A percentile compares a stretch with the other conserved stretches of the same genome.
Evolutionary conservation across 768 basidiomycete genomes (phyloP).

Genomic region (Amanita rubescens): DNA sequence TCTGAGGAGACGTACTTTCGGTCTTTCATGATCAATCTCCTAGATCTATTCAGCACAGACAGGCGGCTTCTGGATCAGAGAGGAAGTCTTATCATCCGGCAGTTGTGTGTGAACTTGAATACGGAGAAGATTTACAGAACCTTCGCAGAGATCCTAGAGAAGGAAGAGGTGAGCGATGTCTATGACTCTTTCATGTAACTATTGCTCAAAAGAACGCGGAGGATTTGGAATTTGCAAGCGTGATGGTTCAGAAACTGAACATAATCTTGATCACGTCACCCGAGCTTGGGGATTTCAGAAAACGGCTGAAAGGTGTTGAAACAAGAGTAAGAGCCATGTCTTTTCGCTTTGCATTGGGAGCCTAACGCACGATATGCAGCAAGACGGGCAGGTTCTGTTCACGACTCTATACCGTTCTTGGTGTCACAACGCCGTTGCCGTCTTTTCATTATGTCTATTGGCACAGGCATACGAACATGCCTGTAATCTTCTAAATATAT

Average conservation of each 20-base stretch:
- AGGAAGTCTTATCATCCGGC: conserved; percentile 93
- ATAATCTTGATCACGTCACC: conserved; percentile 95
- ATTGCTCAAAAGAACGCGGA: conserved; percentile 22
- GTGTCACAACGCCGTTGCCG: conserved; percentile 98
- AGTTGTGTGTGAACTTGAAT: conserved; percentile 89
- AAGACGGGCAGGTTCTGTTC: conserved; percentile 96
- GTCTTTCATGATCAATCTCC: conserved; percentile 89
- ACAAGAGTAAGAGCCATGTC: conserved; percentile 58
- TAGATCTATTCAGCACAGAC: conserved; percentile 95
- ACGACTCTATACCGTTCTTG: conserved; percentile 92
- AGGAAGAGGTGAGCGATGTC: conserved; percentile 72
- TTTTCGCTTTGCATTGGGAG: background rate
- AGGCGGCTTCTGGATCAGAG: conserved; percentile 81
- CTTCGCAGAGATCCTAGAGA: conserved; percentile 95
- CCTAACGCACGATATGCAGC: conserved; percentile 27
- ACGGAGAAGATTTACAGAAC: conserved; percentile 93
- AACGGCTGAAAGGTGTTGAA: conserved; percentile 87
- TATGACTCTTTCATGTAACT: background rate
- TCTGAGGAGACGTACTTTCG: conserved; percentile 96
- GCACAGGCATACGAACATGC: conserved; percentile 99
- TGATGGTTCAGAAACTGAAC: conserved; percentile 96
- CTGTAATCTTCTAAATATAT: conserved; percentile 90
- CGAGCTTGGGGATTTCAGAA: conserved; percentile 91
- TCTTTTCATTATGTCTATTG: conserved; percentile 91
- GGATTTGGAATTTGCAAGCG: conserved; percentile 97